Evolutionary conservation across 257 asterid species (phyloP).

Genomic region (Cynanchum wilfordii): DNA sequence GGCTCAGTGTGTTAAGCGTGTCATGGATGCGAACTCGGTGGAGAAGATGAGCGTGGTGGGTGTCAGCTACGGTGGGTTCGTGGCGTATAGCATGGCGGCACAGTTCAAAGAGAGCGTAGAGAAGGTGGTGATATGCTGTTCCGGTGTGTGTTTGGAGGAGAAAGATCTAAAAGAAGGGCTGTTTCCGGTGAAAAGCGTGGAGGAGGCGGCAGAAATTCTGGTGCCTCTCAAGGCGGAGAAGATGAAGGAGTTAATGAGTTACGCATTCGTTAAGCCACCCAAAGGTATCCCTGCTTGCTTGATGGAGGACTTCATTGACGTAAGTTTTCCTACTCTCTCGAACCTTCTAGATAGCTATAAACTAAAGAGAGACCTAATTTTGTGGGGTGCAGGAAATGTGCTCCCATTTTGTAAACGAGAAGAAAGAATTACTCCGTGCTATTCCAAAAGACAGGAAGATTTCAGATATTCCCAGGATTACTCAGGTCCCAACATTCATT

Average conservation of each 20-base stretch:
- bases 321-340: conserved; percentile 8
- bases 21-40: conserved; percentile 48
- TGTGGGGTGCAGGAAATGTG: conserved; percentile 51
- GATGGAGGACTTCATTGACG: conserved; percentile 53
- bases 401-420: conserved; percentile 42
- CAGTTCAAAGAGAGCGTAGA: conserved; percentile 48
- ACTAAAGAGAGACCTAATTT: too few relatives aligned
- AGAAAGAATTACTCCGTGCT: conserved; percentile 53
- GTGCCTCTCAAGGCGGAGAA: conserved; percentile 65
- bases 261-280: conserved; percentile 46
- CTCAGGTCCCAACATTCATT: conserved; percentile 37
- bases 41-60: conserved; percentile 42
- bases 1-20: conserved; percentile 54
- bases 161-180: conserved; percentile 47
- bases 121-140: conserved; percentile 57
- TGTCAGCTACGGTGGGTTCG: conserved; percentile 74
- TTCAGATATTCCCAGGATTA: conserved; percentile 54
- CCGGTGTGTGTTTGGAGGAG: conserved; percentile 72
- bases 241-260: conserved; percentile 46
- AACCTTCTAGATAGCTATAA: too few relatives aligned
- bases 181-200: conserved; percentile 53
- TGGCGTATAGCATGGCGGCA: conserved; percentile 62
- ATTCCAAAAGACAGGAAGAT: conserved; percentile 40
- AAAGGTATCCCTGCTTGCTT: conserved; percentile 48
- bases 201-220: conserved; percentile 49